These are phyloP conservation scores for Phoenix dactylifera DNA, from an alignment of 176 grass and related monocot genomes.

Conservation along the genomic window DNA sequence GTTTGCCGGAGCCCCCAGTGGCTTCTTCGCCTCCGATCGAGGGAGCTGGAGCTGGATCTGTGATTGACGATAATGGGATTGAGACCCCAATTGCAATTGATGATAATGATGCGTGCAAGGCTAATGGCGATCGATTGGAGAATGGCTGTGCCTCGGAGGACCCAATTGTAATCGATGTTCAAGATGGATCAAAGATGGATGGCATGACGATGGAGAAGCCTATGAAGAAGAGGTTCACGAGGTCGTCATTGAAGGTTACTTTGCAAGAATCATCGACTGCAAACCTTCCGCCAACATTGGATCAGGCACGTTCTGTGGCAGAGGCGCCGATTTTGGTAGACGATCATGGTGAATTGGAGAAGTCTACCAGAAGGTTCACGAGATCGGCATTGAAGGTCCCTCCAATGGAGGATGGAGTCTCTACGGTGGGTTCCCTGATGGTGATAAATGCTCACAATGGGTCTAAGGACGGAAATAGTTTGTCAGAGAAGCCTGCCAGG, in stretches of 20 bases:
- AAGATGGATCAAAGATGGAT: background rate
- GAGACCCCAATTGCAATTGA: background rate
- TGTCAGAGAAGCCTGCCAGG: slow-evolving; percentile 16
- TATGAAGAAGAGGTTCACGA: background rate
- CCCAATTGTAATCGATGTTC: background rate
- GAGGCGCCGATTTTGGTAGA: background rate
- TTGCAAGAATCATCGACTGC: background rate
- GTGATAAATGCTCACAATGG: slow-evolving; percentile 7
- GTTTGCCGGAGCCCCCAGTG: background rate
- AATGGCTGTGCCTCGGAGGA: background rate
- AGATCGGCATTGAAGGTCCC: slow-evolving; percentile 28
- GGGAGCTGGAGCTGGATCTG: too few relatives aligned
- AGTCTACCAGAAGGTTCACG: slow-evolving; percentile 32
- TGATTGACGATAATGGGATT: too few relatives aligned
- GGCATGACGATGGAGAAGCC: background rate
- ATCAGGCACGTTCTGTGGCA: background rate
- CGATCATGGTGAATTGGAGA: background rate
- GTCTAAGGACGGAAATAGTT: background rate
- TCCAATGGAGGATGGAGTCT: slow-evolving; percentile 18
- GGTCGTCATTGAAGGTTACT: background rate
- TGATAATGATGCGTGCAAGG: background rate
- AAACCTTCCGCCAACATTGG: background rate
- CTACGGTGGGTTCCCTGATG: background rate
- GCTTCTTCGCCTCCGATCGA: too few relatives aligned
- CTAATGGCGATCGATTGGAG: background rate